Evolutionary conservation across 2,329 filamentous ascomycete species (phyloP), one percentile per base, ranked within the genome.

Genomic region (Nigrospora sphaerica): DNA sequence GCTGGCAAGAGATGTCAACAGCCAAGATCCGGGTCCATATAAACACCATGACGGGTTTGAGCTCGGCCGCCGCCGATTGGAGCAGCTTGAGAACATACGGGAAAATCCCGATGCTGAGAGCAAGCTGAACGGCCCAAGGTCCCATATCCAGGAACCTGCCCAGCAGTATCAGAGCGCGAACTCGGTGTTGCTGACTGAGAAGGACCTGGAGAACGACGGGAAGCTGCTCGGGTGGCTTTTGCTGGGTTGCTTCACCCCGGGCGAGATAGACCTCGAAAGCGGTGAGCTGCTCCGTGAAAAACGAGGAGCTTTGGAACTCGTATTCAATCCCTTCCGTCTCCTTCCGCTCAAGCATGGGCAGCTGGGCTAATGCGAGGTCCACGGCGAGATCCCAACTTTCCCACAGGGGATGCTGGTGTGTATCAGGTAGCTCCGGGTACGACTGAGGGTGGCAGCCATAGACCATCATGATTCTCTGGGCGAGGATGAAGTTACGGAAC

Each of bases 41-140:
- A 65, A 97, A 98, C 6, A 98, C 91, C 93, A 98, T 97, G 49
- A 97, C 91, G 0, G 93, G 92, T 61, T 97, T 97, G 51, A 98
- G 71, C 65, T 98, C 93, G 40, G 89, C 80, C 0, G 93, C 93
- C 40, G 95, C 92, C 5, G 93, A 97, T 64, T 98, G 93, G 16
- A 98, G 73, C 23, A 98, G 74, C 67, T 98, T 98, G 32, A 98
- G 72, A n/a, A 98, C 93, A 61, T 98, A 98, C 0, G 93, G 93
- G 65, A 98, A 98, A 52, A 98, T 98, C 19, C 93, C 93, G 51
- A 98, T 98, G 65, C 91, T 96, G 14, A 98, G 76, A 14, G 93
- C 93, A 36, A 98, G 80, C 63, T 97, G 93, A n/a, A 98, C 93
- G 31, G 93, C 95, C 93, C 93, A 98, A 1, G 93, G 93, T 0